Conservation (phyloP, 2,329 filamentous ascomycete species). For the Lachnellula cervina region DNA sequence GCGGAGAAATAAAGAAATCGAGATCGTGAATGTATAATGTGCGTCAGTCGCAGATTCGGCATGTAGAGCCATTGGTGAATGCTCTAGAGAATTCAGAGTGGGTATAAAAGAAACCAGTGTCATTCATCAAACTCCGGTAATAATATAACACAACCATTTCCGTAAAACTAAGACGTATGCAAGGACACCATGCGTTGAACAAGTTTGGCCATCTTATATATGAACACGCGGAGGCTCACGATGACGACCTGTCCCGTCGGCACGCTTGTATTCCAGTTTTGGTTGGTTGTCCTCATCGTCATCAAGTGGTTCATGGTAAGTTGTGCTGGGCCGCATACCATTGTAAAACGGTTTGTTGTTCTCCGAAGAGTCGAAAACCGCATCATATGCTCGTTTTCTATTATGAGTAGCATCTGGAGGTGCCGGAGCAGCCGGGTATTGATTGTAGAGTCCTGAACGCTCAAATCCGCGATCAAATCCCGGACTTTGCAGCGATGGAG, state of each 20-base stretch:
- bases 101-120: background rate
- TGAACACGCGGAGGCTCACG: constrained; percentile 31
- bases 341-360: constrained; percentile 36
- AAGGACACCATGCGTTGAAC: background rate
- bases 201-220: constrained; percentile 16
- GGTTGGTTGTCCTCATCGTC: constrained; percentile 11
- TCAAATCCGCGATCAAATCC: constrained; percentile 15
- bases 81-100: background rate
- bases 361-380: constrained; percentile 23
- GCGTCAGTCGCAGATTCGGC: background rate
- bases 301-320: constrained; percentile 20
- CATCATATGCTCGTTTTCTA: constrained; percentile 25
- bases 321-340: constrained; percentile 37
- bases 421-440: constrained; percentile 16
- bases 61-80: background rate
- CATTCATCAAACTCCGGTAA: constrained; percentile 5
- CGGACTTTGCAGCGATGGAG: constrained; percentile 15
- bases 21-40: constrained; percentile 1
- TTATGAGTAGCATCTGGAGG: constrained; percentile 12
- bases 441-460: constrained; percentile 15
- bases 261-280: constrained; percentile 29
- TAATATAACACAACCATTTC: constrained; percentile 8
- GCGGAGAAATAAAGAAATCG: background rate
- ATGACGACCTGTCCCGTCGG: constrained; percentile 34
- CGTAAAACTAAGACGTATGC: background rate